A percentile compares a stretch with the other conserved stretches of the same genome.
Conservation (phyloP, 345 rosid genomes). For the Passiflora organensis region DNA sequence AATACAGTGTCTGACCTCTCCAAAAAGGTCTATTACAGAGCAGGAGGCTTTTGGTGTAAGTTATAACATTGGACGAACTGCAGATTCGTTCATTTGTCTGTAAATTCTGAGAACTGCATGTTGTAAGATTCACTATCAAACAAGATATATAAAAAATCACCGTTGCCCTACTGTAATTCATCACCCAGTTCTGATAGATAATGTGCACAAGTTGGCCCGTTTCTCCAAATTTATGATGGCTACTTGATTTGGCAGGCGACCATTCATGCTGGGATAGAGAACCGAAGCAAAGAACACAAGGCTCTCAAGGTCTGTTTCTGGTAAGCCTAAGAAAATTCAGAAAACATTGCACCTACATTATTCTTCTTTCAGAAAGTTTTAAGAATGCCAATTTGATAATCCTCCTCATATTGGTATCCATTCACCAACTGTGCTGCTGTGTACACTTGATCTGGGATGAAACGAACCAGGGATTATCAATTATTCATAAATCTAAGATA, state of each 20-base stretch:
- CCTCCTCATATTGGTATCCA: too few relatives aligned
- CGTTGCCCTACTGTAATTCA: not conserved
- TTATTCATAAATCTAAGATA: too few relatives aligned
- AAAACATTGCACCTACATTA: too few relatives aligned
- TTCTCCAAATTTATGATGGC: not conserved
- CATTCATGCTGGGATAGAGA: constrained; percentile 3
- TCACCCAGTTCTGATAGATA: too few relatives aligned
- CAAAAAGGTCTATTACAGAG: constrained; percentile 26
- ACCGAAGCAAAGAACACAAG: constrained; percentile 16
- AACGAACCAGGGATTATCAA: too few relatives aligned
- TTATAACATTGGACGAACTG: constrained; percentile 16
- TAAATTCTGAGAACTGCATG: constrained; percentile 39
- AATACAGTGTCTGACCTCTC: constrained; percentile 10
- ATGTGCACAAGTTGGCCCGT: not conserved
- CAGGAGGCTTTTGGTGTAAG: constrained; percentile 25
- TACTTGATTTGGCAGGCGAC: not conserved
- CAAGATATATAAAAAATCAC: too few relatives aligned
- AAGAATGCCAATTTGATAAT: too few relatives aligned
- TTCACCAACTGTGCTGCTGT: too few relatives aligned
- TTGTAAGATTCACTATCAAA: constrained; percentile 22
- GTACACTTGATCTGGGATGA: too few relatives aligned
- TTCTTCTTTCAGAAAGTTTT: too few relatives aligned
- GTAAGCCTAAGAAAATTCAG: too few relatives aligned
- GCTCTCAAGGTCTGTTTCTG: not conserved
- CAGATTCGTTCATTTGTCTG: constrained; percentile 42